Conservation (phyloP, 306 rosid genomes). For the Fragaria iinumae region DNA sequence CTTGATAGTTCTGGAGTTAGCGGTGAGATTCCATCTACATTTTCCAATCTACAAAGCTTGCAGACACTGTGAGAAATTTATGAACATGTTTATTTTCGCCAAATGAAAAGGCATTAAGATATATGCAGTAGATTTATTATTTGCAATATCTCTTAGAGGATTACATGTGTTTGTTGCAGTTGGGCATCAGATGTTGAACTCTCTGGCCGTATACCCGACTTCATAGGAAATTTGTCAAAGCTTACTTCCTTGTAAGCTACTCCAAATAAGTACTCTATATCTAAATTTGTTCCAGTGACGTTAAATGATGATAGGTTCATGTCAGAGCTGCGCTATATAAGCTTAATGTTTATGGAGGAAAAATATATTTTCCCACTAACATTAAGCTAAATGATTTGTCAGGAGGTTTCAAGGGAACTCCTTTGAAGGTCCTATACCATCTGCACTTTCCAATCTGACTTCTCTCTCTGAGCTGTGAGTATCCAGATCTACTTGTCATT, state of each 20-base stretch:
- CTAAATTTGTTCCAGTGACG: background rate
- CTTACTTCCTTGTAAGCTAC: slow-evolving; percentile 60
- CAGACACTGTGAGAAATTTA: slow-evolving; percentile 46
- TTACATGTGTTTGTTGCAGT: slow-evolving; percentile 41
- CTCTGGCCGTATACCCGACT: slow-evolving; percentile 67
- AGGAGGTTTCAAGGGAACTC: slow-evolving; percentile 91
- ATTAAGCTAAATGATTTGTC: slow-evolving; percentile 5
- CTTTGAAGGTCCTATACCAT: slow-evolving; percentile 66
- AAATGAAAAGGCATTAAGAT: background rate
- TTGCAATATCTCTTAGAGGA: background rate
- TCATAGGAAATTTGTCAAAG: slow-evolving; percentile 68
- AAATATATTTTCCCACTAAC: background rate
- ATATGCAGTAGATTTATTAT: background rate
- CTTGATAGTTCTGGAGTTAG: slow-evolving; percentile 69
- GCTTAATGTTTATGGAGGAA: background rate
- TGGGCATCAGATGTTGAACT: slow-evolving; percentile 65
- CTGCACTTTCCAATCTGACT: slow-evolving; percentile 62
- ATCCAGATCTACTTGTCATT: slow-evolving; percentile 13
- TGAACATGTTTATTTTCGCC: background rate
- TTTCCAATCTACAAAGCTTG: slow-evolving; percentile 55
- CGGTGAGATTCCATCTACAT: slow-evolving; percentile 74
- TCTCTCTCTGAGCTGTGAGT: slow-evolving; percentile 69
- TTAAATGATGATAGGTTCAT: background rate
- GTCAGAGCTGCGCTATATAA: background rate
- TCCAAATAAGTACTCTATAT: background rate